phyloP scores from a whole-genome alignment of 352 stramenopile genomes.

The Phytophthora quininea region DNA sequence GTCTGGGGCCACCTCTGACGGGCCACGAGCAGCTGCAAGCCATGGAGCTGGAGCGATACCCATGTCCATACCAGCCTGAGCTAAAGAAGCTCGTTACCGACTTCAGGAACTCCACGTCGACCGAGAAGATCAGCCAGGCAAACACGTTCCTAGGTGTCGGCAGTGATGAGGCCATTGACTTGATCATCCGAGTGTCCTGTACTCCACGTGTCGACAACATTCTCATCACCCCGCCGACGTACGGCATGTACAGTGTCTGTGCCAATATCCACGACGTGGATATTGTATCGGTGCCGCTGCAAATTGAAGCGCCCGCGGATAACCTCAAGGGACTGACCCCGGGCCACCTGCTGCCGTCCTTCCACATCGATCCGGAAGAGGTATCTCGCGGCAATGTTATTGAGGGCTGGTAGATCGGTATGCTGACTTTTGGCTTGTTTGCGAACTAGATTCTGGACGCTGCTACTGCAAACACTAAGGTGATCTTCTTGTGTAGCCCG shows the following conservation, averaged over 20 bases:
- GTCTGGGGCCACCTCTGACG: slow-evolving; percentile 89
- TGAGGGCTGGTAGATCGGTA: neutral
- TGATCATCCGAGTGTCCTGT: slow-evolving; percentile 98
- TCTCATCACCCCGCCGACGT: slow-evolving; percentile 97
- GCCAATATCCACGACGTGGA: slow-evolving; percentile 98
- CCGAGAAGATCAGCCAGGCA: slow-evolving; percentile 73
- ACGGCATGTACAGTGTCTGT: slow-evolving; percentile 99
- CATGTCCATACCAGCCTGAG: slow-evolving; percentile 93
- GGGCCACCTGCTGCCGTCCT: slow-evolving; percentile 57
- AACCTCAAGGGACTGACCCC: slow-evolving; percentile 77
- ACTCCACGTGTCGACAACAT: slow-evolving; percentile 93
- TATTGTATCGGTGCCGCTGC: slow-evolving; percentile 93
- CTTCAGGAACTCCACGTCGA: slow-evolving; percentile 63
- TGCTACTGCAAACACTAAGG: slow-evolving; percentile 92
- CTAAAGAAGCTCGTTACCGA: slow-evolving; percentile 93
- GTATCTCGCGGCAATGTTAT: slow-evolving; percentile 23
- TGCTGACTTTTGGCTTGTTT: neutral
- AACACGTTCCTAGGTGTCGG: slow-evolving; percentile 99
- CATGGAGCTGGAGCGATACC: slow-evolving; percentile 94
- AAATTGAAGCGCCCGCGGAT: slow-evolving; percentile 56
- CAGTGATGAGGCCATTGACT: slow-evolving; percentile 98
- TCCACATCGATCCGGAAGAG: slow-evolving; percentile 84
- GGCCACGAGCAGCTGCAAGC: slow-evolving; percentile 71
- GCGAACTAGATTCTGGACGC: slow-evolving; percentile 83
- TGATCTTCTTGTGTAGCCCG: slow-evolving; percentile 98